Percentiles rank a stretch among this genome's conserved stretches.
Evolutionary conservation across 257 asterid species (phyloP).

Genomic region (Misopates orontium): DNA sequence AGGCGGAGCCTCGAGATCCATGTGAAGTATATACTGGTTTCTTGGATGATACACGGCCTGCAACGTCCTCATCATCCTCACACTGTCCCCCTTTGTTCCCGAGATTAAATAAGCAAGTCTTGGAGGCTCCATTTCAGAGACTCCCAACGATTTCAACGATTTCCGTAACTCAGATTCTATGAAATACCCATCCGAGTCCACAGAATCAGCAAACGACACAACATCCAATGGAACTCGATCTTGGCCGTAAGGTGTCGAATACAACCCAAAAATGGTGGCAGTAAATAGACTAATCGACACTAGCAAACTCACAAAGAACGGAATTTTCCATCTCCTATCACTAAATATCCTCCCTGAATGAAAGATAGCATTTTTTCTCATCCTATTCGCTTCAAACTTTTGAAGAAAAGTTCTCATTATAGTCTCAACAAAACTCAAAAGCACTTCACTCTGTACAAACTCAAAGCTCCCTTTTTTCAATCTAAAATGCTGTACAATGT

Average conservation of each 20-base stretch:
- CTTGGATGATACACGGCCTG: constrained; percentile 93
- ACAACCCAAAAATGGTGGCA: constrained; percentile 51
- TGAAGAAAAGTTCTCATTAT: background rate
- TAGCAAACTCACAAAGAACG: constrained; percentile 71
- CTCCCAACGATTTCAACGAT: constrained; percentile 37
- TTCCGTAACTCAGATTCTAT: constrained; percentile 71
- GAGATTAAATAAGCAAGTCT: constrained; percentile 95
- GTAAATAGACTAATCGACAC: constrained; percentile 66
- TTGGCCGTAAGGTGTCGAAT: constrained; percentile 47
- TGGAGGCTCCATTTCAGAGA: constrained; percentile 57
- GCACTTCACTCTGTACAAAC: constrained; percentile 9
- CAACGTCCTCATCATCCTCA: constrained; percentile 89
- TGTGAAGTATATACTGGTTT: constrained; percentile 89
- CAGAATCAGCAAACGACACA: constrained; percentile 41
- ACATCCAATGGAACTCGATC: constrained; percentile 47
- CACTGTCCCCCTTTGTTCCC: constrained; percentile 95
- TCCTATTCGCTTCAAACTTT: constrained; percentile 21
- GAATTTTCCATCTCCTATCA: constrained; percentile 86
- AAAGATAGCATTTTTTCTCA: constrained; percentile 61
- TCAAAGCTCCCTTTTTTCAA: constrained; percentile 21
- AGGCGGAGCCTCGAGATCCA: constrained; percentile 99
- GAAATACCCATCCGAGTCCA: constrained; percentile 48
- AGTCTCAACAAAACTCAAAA: background rate
- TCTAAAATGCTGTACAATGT: constrained; percentile 5
- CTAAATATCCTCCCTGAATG: constrained; percentile 68